phyloP scores from a whole-genome alignment of 805 yeast species.

The Saturnispora diversa region DNA sequence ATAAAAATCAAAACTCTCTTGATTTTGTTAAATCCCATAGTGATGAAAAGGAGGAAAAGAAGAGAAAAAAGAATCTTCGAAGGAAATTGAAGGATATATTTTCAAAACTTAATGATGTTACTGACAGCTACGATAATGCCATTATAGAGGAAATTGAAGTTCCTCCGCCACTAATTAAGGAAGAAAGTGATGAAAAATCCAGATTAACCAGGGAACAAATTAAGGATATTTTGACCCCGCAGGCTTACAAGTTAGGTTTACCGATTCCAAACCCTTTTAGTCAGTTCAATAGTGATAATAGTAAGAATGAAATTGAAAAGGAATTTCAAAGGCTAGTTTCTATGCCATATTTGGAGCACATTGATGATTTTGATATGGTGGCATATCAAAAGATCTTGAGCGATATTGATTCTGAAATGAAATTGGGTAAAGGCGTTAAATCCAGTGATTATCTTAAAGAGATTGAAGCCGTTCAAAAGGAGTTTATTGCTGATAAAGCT shows the following conservation, averaged over 20 bases:
- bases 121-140: neutral
- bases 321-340: conserved; percentile 5
- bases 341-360: neutral
- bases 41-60: neutral
- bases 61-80: neutral
- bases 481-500: neutral
- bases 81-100: neutral
- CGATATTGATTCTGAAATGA: neutral
- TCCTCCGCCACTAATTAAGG: neutral
- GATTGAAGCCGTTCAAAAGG: too few relatives aligned
- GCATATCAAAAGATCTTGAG: conserved; percentile 6
- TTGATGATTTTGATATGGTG: conserved; percentile 4
- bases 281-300: neutral
- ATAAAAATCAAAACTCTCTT: neutral
- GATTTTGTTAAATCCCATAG: neutral
- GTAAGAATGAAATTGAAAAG: neutral
- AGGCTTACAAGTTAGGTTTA: neutral
- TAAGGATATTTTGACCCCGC: neutral
- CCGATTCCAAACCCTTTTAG: conserved; percentile 1
- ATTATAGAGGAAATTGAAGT: neutral
- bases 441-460: too few relatives aligned
- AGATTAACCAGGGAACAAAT: neutral
- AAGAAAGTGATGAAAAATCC: neutral
- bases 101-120: neutral
- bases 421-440: too few relatives aligned